These are phyloP conservation scores for Pseudocercospora vitis DNA, from an alignment of 2,329 filamentous ascomycete genomes.

Conservation along the genomic window DNA sequence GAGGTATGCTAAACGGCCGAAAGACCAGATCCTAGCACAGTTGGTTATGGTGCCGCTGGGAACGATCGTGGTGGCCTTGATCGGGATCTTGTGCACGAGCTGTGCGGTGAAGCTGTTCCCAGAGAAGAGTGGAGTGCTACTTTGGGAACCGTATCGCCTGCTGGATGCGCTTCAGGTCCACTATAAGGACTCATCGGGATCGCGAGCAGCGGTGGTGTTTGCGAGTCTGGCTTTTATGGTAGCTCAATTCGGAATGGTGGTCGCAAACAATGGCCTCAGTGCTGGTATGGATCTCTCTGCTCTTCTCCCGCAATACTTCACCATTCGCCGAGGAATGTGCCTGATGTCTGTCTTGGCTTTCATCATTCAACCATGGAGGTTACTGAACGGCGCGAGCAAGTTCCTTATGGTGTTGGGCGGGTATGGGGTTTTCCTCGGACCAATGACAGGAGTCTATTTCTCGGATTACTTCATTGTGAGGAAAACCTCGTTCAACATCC, in stretches of 20 bases:
- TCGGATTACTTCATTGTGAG: background rate
- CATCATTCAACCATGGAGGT: background rate
- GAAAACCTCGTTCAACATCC: background rate
- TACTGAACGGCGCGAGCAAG: background rate
- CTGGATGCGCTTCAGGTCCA: background rate
- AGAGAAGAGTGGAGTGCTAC: background rate
- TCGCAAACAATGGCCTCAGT: background rate
- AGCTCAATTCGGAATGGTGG: background rate
- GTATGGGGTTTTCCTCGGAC: background rate
- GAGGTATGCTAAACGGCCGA: background rate
- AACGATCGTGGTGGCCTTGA: constrained; percentile 3
- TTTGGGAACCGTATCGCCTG: constrained; percentile 5
- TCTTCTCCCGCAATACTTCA: background rate
- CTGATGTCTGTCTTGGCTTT: background rate
- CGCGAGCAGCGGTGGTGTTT: constrained; percentile 3
- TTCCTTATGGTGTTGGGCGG: background rate
- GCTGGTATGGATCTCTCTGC: background rate
- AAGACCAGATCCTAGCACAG: constrained; percentile 6
- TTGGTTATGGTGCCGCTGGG: constrained; percentile 6
- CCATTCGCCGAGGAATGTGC: background rate
- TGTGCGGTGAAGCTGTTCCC: constrained; percentile 5
- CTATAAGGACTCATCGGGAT: background rate
- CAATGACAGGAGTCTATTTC: background rate
- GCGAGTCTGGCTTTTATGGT: background rate
- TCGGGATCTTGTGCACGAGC: constrained; percentile 4